Conservation (phyloP, 345 rosid species). For the Pugionium cornutum region DNA sequence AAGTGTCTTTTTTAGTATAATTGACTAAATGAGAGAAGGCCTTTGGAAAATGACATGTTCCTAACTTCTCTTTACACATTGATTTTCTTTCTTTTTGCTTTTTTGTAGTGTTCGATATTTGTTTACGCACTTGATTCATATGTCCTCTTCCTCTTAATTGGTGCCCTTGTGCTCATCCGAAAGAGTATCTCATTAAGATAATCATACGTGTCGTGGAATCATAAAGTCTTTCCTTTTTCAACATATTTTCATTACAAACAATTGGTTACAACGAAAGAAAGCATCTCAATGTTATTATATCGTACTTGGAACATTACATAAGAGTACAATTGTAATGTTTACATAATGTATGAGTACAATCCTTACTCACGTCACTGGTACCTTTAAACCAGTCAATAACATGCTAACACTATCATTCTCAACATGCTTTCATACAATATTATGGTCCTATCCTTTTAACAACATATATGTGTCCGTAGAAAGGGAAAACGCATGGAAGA, state of each 20-base stretch:
- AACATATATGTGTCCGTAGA: no score
- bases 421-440: no score
- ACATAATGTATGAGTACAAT: no score
- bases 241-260: constrained; percentile 6
- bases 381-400: no score
- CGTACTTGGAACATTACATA: not conserved
- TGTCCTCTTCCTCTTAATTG: constrained; percentile 33
- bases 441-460: no score
- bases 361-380: no score
- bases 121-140: constrained; percentile 38
- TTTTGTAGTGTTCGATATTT: constrained; percentile 37
- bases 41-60: constrained; percentile 58
- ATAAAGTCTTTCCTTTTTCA: constrained; percentile 19
- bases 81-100: constrained; percentile 33
- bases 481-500: no score
- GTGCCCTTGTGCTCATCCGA: constrained; percentile 42
- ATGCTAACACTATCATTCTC: no score
- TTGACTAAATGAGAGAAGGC: constrained; percentile 25
- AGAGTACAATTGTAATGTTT: no score
- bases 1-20: constrained; percentile 28
- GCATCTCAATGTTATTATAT: not conserved
- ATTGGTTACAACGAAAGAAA: not conserved
- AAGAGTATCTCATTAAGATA: constrained; percentile 33
- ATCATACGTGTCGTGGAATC: constrained; percentile 30
- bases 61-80: constrained; percentile 48